Base-by-base conservation (phyloP, 768 basidiomycete genomes). In the Tylopilus sp. region DNA sequence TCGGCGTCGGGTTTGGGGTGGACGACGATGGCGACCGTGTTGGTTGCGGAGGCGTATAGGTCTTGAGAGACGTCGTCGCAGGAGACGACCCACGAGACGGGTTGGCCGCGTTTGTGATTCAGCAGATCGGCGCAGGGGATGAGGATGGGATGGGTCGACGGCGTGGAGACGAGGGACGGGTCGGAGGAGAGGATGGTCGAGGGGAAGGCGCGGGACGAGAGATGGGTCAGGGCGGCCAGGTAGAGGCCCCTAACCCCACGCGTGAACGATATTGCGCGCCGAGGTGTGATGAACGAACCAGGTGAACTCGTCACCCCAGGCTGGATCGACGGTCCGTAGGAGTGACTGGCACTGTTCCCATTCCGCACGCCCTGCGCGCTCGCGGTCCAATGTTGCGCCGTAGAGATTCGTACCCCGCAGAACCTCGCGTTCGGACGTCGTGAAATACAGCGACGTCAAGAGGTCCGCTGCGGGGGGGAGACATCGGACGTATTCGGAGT, bases 191-290 rank as follows among this genome's bases (percentile, higher is more conserved):
- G 77, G 21, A 98, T 72, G 8, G 84, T 83, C 0, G 94, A 97
- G 0, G 94, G 91, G 63, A 97, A 98, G 0, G 92, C 89, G 47
- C 95, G 82, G 1, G 94, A 95, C 1, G 91, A 91, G 33, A 92
- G 73, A 63, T 90, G 85, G 0, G 88, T 92, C 7, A 86, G 75
- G 1, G 88, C 83, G 1, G 80, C 78, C 3, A 90, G 72, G 66
- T 89, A 95, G 24, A 71, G 65, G 24, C 86, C 79, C 89, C 92
- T 94, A 49, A 34, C 38, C n/a, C 25, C 30, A 49, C 48, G 52
- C 52, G 43, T 58, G 49, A 52, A 21, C 45, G 52, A 87, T 38
- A 14, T 48, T 12, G 7, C 16, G 28, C 17, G 16, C 12, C 21
- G 21, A 25, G 19, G 19, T 10, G 12, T n/a, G 24, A 9, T n/a